These are phyloP conservation scores for Cryphonectria carpinicola DNA, from an alignment of 2,329 filamentous ascomycete genomes.

Conservation along the genomic window DNA sequence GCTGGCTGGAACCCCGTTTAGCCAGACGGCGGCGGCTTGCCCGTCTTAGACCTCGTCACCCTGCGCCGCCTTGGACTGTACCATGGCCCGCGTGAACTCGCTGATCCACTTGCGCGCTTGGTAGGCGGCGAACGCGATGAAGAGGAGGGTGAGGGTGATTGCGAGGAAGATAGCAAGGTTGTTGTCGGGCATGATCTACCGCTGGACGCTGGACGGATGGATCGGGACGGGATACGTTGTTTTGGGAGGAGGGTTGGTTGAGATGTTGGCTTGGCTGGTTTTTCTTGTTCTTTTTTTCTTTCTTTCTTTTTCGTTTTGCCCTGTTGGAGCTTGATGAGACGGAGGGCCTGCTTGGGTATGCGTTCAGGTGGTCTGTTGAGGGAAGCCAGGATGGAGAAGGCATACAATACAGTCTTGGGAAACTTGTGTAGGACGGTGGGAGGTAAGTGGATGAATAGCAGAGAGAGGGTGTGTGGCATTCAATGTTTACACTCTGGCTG, in stretches of 20 bases:
- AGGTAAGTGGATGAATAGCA: background rate
- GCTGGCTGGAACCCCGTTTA: background rate
- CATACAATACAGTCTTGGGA: background rate
- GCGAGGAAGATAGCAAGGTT: conserved; percentile 37
- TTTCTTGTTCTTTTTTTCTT: too few species aligned
- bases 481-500: background rate
- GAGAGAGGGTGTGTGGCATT: background rate
- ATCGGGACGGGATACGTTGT: background rate
- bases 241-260: background rate
- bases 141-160: conserved; percentile 35
- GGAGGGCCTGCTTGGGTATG: background rate
- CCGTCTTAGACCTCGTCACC: background rate
- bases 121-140: conserved; percentile 32
- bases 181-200: conserved; percentile 20
- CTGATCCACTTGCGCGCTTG: conserved; percentile 33
- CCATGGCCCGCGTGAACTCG: conserved; percentile 34
- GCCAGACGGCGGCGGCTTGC: background rate
- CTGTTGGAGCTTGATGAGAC: background rate
- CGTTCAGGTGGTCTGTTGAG: background rate
- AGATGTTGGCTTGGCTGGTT: background rate
- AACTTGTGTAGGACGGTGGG: background rate
- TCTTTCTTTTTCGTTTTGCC: background rate
- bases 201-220: background rate
- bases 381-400: background rate
- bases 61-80: conserved; percentile 30